A percentile compares a stretch with the other conserved stretches of the same genome.
These are phyloP conservation scores for Kwoniella sp. DNA, from an alignment of 768 basidiomycete species.

Conservation along the genomic window DNA sequence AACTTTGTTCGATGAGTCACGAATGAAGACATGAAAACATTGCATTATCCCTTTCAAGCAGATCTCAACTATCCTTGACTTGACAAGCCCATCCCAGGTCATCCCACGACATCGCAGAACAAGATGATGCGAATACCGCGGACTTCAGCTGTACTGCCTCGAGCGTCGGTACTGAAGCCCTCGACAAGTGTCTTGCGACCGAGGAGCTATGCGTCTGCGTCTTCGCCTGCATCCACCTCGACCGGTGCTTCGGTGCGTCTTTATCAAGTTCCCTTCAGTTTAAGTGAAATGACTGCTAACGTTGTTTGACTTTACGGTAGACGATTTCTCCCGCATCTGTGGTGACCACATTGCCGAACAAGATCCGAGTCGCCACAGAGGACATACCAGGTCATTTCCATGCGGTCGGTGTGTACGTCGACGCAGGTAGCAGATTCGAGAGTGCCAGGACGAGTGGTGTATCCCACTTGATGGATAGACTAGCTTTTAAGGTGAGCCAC, in stretches of 20 bases:
- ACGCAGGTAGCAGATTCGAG: conserved; percentile 91
- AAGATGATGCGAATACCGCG: conserved; percentile 25
- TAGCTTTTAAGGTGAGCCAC: conserved; percentile 86
- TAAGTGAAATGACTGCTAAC: no score
- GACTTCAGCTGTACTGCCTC: conserved; percentile 8
- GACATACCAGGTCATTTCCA: conserved; percentile 90
- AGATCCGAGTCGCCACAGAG: conserved; percentile 88
- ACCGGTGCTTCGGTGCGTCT: background rate
- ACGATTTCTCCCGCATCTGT: conserved; percentile 22
- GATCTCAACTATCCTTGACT: no score
- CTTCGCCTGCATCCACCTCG: conserved; percentile 8
- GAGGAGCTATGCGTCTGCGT: conserved; percentile 20
- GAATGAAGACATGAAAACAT: no score
- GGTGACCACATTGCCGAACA: conserved; percentile 85
- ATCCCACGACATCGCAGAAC: no score
- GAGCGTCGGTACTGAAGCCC: background rate
- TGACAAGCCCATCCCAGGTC: no score
- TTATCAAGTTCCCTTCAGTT: no score
- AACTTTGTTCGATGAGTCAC: no score
- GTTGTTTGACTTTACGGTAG: background rate
- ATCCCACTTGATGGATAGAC: conserved; percentile 88
- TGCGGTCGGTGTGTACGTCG: conserved; percentile 87
- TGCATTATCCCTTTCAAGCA: no score
- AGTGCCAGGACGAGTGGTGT: conserved; percentile 71
- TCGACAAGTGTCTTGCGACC: conserved; percentile 1